These are phyloP conservation scores for Tardiomyces blankii DNA, from an alignment of 1,139 yeast species.

Conservation along the genomic window DNA sequence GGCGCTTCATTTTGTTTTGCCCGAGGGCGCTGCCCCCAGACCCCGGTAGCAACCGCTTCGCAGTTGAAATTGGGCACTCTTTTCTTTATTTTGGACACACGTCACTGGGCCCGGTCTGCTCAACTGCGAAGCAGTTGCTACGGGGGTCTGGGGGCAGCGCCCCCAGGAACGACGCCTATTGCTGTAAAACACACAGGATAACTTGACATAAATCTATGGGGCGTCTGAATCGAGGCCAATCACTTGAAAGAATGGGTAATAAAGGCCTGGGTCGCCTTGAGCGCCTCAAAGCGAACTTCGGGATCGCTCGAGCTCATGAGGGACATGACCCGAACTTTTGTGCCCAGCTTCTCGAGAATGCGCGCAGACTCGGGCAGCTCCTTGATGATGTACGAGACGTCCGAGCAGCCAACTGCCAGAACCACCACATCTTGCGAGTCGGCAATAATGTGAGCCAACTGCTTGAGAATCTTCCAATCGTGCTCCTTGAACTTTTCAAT, in stretches of 20 bases:
- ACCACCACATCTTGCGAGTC: conserved; percentile 22
- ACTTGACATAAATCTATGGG: not conserved
- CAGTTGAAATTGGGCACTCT: no score
- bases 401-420: conserved; percentile 55
- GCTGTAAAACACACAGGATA: not conserved
- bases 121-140: no score
- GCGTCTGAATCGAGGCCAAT: not conserved
- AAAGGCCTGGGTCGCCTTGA: conserved; percentile 84
- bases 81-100: no score
- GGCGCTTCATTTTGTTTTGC: no score
- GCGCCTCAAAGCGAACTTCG: conserved; percentile 88
- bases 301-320: conserved; percentile 74
- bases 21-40: no score
- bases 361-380: conserved; percentile 44
- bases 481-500: conserved; percentile 63
- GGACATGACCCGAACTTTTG: conserved; percentile 74
- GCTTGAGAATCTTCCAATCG: conserved; percentile 61
- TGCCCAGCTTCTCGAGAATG: conserved; percentile 39
- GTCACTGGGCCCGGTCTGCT: no score
- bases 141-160: no score
- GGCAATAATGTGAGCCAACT: conserved; percentile 31
- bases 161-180: no score
- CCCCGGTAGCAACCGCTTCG: no score
- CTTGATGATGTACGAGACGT: conserved; percentile 62
- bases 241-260: conserved; percentile 59